Percentiles rank a stretch among this genome's conserved stretches.
Evolutionary conservation across 495 filamentous ascomycete species (phyloP).

Genomic region (Acidomyces sp.): DNA sequence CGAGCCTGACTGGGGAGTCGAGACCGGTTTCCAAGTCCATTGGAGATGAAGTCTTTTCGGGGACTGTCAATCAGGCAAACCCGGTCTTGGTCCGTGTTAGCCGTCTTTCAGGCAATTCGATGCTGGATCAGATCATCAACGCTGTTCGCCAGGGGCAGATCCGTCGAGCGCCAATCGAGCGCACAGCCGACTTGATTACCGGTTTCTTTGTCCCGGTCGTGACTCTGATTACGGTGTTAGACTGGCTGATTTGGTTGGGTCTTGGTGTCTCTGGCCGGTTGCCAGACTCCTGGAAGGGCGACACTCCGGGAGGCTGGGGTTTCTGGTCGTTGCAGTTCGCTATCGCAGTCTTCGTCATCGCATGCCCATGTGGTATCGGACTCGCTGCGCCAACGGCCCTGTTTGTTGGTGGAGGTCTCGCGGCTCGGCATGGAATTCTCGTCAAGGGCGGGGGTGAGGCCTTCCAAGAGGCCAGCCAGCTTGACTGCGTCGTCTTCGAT

Average conservation of each 20-base stretch:
- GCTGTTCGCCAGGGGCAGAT: constrained; percentile 88
- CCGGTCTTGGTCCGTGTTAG: constrained; percentile 59
- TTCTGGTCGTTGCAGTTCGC: constrained; percentile 85
- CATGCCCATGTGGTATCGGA: constrained; percentile 85
- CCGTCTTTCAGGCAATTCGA: constrained; percentile 59
- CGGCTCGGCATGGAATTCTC: constrained; percentile 76
- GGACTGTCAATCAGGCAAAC: constrained; percentile 70
- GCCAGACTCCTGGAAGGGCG: constrained; percentile 52
- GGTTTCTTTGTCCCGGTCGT: constrained; percentile 83
- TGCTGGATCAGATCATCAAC: constrained; percentile 84
- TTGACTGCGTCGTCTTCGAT: constrained; percentile 86
- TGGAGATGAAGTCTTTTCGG: constrained; percentile 67
- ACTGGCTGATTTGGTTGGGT: constrained; percentile 71
- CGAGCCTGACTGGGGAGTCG: constrained; percentile 86
- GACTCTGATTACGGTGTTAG: constrained; percentile 64
- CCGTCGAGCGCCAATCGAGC: constrained; percentile 72
- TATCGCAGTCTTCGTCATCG: constrained; percentile 89
- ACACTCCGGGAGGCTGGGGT: constrained; percentile 64
- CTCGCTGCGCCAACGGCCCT: constrained; percentile 88
- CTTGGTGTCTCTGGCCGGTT: constrained; percentile 59
- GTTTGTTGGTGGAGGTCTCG: constrained; percentile 80
- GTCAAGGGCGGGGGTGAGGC: constrained; percentile 94
- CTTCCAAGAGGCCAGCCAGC: constrained; percentile 79
- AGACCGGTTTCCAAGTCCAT: constrained; percentile 53
- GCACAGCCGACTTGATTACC: constrained; percentile 70